These are phyloP conservation scores for Lachnellula suecica DNA, from an alignment of 2,329 filamentous ascomycete genomes.

Conservation along the genomic window DNA sequence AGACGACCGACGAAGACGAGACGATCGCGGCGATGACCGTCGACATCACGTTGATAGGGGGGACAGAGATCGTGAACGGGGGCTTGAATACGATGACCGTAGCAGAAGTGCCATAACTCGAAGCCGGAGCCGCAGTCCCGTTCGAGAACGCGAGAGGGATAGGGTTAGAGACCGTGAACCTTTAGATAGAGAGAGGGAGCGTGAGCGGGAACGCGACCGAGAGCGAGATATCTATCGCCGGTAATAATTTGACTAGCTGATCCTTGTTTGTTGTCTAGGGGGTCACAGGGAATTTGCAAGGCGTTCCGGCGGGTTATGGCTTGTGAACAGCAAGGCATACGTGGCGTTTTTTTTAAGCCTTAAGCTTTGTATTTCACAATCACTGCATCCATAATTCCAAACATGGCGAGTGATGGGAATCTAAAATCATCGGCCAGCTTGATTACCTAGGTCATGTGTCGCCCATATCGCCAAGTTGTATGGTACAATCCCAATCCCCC, in stretches of 20 bases:
- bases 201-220: constrained; percentile 3
- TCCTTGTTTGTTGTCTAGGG: too few species aligned
- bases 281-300: background rate
- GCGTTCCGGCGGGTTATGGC: background rate
- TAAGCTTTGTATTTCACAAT: too few species aligned
- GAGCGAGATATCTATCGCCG: constrained; percentile 22
- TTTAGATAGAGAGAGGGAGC: constrained; percentile 15
- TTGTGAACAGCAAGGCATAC: too few species aligned
- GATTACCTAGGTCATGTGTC: too few species aligned
- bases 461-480: too few species aligned
- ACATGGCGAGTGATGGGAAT: too few species aligned
- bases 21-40: constrained; percentile 34
- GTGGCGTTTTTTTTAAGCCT: too few species aligned
- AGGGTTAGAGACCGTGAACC: constrained; percentile 38
- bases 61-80: constrained; percentile 37
- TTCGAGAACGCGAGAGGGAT: constrained; percentile 35
- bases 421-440: too few species aligned
- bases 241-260: constrained; percentile 6
- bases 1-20: constrained; percentile 34
- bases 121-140: constrained; percentile 45
- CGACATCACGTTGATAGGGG: constrained; percentile 23
- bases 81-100: constrained; percentile 35
- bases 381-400: too few species aligned
- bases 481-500: too few species aligned
- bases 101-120: constrained; percentile 35